Evolutionary conservation across 2,329 filamentous ascomycete species (phyloP), one percentile per base, ranked within the genome.

Genomic region (Aspergillus melleus): DNA sequence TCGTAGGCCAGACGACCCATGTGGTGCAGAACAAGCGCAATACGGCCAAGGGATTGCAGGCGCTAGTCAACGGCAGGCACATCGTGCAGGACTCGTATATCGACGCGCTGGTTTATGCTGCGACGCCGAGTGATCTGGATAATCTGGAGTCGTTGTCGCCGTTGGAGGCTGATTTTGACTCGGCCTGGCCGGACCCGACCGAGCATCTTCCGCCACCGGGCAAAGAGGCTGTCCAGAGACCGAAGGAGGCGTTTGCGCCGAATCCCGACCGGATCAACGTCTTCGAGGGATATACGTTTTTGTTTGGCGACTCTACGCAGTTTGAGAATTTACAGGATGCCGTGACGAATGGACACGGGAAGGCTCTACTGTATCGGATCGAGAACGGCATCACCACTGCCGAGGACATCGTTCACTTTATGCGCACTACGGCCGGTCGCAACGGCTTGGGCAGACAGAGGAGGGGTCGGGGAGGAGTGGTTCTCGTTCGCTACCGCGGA

Each of bases 11-110:
- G 29, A 97, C 94, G 0, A 96, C 94, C 0, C 93, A 98, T 74
- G 90, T 96, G 11, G 87, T 98, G 36, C 88, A 91, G 8, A 90
- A 88, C 73, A 97, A 96, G 76, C 85, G 95, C 52, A 99, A 98
- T 73, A 94, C 92, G 0, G 85, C 93, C 0, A 92, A 92, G 65
- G 91, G 91, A 0, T 81, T 99, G 2, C 92, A 96, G 71, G 94
- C 91, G 2, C 81, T 99, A 10, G 88, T 97, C 42, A 90, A 92
- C 68, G 92, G 86, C 14, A 89, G 85, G 74, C 86, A 88, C 66
- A 88, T 98, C 47, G 92, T 98, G 11, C 86, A 86, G 3, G 82
- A 85, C 39, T 80, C 84, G 0, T 98, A 90, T 66, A 80, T 96
- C 14, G 86, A 92, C 63, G 89, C 89, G 0, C 77, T 98, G 0